These are phyloP conservation scores for thale cress (Arabidopsis thaliana) DNA, from an alignment of 345 rosid species.

Conservation along the genomic window DNA sequence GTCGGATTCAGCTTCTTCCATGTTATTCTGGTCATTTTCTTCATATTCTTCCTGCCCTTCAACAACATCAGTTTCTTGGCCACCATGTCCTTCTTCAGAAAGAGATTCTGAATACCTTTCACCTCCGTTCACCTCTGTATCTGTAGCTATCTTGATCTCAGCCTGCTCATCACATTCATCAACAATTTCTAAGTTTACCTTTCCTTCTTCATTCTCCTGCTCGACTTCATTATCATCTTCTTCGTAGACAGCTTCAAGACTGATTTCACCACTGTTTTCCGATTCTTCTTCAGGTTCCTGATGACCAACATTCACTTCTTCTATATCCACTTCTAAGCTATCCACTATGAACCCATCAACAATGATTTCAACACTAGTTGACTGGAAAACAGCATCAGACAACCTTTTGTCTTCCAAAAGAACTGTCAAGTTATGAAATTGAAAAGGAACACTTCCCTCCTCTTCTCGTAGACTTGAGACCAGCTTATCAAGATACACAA, in stretches of 20 bases:
- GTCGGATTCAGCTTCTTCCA: slow-evolving; percentile 16
- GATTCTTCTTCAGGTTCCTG: slow-evolving; percentile 28
- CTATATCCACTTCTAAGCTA: slow-evolving; percentile 22
- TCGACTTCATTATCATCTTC: not conserved
- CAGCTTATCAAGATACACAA: slow-evolving; percentile 31
- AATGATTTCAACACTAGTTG: slow-evolving; percentile 30
- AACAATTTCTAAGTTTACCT: slow-evolving; percentile 19
- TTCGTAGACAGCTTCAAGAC: slow-evolving; percentile 21
- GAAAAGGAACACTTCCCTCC: slow-evolving; percentile 26
- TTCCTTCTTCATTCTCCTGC: slow-evolving; percentile 28
- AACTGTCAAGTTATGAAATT: slow-evolving; percentile 37
- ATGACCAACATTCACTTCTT: slow-evolving; percentile 19
- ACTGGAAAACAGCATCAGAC: slow-evolving; percentile 41
- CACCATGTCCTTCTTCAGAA: slow-evolving; percentile 27
- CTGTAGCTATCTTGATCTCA: slow-evolving; percentile 33
- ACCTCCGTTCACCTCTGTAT: slow-evolving; percentile 21
- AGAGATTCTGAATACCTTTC: slow-evolving; percentile 8
- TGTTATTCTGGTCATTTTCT: slow-evolving; percentile 31
- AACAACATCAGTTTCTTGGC: slow-evolving; percentile 21
- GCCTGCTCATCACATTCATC: slow-evolving; percentile 16
- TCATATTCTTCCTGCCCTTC: slow-evolving; percentile 38
- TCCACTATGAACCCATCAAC: slow-evolving; percentile 25
- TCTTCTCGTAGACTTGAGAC: slow-evolving; percentile 37
- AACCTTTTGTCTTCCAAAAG: slow-evolving; percentile 12
- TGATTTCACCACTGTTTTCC: not conserved